Base-by-base conservation (phyloP, 2,329 filamentous ascomycete species). In the Alternaria burnsii region DNA sequence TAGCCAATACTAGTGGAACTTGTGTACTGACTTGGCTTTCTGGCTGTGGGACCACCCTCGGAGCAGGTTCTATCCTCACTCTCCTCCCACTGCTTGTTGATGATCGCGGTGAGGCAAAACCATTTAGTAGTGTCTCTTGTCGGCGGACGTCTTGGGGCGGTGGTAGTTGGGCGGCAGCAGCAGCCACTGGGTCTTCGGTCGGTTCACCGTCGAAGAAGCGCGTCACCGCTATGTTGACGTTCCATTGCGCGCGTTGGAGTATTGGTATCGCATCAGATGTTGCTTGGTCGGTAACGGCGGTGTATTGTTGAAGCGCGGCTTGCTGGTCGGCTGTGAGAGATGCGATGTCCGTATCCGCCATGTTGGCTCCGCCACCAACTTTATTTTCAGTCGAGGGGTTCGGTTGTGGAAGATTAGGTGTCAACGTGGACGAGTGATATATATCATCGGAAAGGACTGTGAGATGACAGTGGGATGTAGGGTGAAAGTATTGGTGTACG, bases 131-230 rank as follows among this genome's bases (percentile, higher is more conserved):
- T 62, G 92, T 96, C 73, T 96, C 91, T 67, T 85, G 82, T 63
- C 90, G 88, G 65, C 92, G 85, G 14, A 84, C 81, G 59, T 88
- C 81, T 65, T 87, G 83, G 47, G 87, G 87, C 18, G 90, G 89
- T 36, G 90, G 89, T 40, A 88, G 83, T 32, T 80, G 74, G n/a
- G 85, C 81, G 52, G 89, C 85, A 59, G 91, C 91, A 58, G 91
- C 90, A 59, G 91, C 90, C 18, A 94, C 82, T 12, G 88, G 90
- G 76, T 79, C 76, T 59, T 97, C 92, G 50, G 93, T 87, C 4
- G 90, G 90, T 81, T 98, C 95, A 69, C 95, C 95, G 73, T 99
- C 95, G 77, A 97, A 99, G 86, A 98, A 98, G 76, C 96, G 96
- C 67, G 95, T 88, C 66, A 99, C 94, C 59, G 95, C 94, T 71